Conservation (phyloP, 768 basidiomycete species). For the Crepidotus variabilis region DNA sequence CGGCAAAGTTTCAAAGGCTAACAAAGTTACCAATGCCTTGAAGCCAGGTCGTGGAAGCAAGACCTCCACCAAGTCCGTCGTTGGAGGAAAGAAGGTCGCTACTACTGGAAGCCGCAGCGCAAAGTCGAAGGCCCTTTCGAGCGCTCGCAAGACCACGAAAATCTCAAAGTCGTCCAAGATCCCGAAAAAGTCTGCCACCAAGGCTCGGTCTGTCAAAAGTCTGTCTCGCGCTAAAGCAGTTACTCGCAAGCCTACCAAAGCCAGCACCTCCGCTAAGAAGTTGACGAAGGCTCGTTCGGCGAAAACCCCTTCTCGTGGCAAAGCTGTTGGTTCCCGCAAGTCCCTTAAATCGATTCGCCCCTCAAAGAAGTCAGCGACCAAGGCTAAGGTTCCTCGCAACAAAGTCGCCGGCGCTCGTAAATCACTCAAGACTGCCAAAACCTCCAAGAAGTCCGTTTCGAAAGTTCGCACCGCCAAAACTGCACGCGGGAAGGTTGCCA, state of each 20-base stretch:
- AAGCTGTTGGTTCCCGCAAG: neutral
- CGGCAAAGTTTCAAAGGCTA: neutral
- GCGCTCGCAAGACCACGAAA: neutral
- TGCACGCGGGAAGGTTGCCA: too few relatives aligned
- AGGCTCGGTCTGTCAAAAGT: neutral
- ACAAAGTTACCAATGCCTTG: neutral
- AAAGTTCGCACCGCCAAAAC: too few relatives aligned
- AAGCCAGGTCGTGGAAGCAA: neutral
- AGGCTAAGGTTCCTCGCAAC: neutral
- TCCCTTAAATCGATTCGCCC: too few relatives aligned
- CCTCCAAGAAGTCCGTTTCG: too few relatives aligned
- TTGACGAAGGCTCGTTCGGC: neutral
- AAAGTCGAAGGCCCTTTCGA: neutral
- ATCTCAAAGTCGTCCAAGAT: neutral
- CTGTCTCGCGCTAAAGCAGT: neutral
- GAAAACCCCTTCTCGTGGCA: neutral
- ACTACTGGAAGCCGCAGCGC: neutral
- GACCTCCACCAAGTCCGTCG: neutral
- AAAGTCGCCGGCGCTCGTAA: neutral
- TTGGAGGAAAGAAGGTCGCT: neutral
- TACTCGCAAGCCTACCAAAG: neutral
- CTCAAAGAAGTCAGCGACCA: too few relatives aligned
- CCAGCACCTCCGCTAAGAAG: neutral
- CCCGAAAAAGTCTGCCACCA: neutral
- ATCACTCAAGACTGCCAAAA: too few relatives aligned